Evolutionary conservation across 2,329 filamentous ascomycete genomes (phyloP).

Genomic region (Myrmaecium sp.): DNA sequence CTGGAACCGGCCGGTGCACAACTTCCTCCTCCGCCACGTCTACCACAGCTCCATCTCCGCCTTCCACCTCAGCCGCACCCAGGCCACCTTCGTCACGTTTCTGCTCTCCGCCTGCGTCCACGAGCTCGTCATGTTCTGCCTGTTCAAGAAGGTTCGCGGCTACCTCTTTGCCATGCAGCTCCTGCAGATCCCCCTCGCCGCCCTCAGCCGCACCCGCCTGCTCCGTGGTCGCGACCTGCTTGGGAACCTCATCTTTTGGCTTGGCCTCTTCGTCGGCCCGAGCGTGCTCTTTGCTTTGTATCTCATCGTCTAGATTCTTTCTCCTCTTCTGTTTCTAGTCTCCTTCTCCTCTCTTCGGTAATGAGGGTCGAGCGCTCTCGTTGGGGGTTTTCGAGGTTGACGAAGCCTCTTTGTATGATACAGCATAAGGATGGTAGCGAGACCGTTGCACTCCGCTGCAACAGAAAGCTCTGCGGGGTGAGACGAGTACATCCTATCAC

Average conservation of each 20-base stretch:
- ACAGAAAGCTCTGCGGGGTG: no score
- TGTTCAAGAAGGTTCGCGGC: constrained; percentile 62
- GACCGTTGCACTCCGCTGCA: no score
- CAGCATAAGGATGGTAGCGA: no score
- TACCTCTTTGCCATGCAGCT: constrained; percentile 61
- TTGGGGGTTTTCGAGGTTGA: no score
- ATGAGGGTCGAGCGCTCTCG: no score
- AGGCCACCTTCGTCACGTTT: constrained; percentile 61
- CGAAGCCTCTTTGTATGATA: no score
- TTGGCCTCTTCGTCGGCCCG: constrained; percentile 61
- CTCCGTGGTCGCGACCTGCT: constrained; percentile 44
- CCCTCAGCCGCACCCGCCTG: constrained; percentile 48
- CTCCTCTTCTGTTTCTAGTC: no score
- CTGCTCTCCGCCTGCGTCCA: constrained; percentile 54
- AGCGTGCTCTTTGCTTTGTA: constrained; percentile 42
- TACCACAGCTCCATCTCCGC: constrained; percentile 64
- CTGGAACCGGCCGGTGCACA: constrained; percentile 69
- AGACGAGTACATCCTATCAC: no score
- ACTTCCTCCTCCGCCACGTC: constrained; percentile 61
- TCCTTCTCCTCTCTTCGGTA: no score
- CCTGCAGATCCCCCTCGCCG: constrained; percentile 54
- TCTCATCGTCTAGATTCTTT: constrained; percentile 29
- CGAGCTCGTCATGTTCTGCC: constrained; percentile 63
- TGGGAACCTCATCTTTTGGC: constrained; percentile 63
- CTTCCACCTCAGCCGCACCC: constrained; percentile 50